Conservation (phyloP, 257 asterid species). For the Scutellaria galericulata region DNA sequence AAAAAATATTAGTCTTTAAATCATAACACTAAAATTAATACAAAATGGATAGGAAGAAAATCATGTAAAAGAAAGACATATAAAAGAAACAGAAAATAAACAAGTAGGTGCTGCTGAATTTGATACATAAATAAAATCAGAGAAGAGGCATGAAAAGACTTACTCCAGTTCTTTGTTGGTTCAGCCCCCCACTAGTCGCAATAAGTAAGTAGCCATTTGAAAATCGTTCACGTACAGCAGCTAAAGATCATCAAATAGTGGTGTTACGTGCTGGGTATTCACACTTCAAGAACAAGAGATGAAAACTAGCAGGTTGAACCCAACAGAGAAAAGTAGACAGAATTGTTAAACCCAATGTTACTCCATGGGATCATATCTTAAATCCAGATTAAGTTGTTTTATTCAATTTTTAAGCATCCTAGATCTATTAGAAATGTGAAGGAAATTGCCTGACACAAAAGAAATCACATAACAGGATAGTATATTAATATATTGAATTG, state of each 20-base stretch:
- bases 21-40: slow-evolving; percentile 28
- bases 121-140: slow-evolving; percentile 20
- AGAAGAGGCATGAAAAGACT: slow-evolving; percentile 44
- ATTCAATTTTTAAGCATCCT: slow-evolving; percentile 20
- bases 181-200: slow-evolving; percentile 98
- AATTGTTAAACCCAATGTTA: slow-evolving; percentile 10
- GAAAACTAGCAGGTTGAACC: slow-evolving; percentile 29
- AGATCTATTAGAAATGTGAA: slow-evolving; percentile 25
- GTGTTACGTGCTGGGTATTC: slow-evolving; percentile 36
- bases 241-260: slow-evolving; percentile 51
- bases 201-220: slow-evolving; percentile 97
- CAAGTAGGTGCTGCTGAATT: slow-evolving; percentile 21
- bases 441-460: slow-evolving; percentile 16
- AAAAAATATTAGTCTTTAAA: slow-evolving; percentile 29
- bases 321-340: slow-evolving; percentile 21
- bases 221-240: slow-evolving; percentile 69
- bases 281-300: slow-evolving; percentile 27
- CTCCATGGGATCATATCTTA: slow-evolving; percentile 22
- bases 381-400: slow-evolving; percentile 20
- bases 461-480: slow-evolving; percentile 18
- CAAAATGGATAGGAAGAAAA: slow-evolving; percentile 23
- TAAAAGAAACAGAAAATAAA: slow-evolving; percentile 17
- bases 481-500: neutral
- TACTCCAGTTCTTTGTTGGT: slow-evolving; percentile 98
- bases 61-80: slow-evolving; percentile 21